These are phyloP conservation scores for Penicillium goetzii DNA, from an alignment of 495 filamentous ascomycete species.

Conservation along the genomic window DNA sequence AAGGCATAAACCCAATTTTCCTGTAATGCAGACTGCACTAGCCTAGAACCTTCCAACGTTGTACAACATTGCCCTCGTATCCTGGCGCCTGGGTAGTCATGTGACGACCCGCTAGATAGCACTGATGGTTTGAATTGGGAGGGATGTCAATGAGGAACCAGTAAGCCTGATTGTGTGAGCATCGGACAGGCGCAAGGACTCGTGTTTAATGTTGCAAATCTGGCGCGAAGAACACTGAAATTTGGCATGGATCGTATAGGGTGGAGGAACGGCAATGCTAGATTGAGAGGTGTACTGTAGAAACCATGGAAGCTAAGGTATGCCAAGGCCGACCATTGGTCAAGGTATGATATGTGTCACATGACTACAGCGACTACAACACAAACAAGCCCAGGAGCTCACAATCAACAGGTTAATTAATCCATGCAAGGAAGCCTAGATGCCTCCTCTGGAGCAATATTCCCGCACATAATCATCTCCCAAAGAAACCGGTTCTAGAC, in stretches of 20 bases:
- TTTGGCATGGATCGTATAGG: too few species aligned
- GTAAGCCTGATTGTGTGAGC: background rate
- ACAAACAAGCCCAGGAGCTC: too few species aligned
- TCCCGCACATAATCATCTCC: background rate
- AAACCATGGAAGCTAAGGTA: too few species aligned
- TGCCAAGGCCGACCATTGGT: too few species aligned
- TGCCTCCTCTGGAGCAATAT: background rate
- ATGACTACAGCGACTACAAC: too few species aligned
- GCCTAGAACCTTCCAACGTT: background rate
- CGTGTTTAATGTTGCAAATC: background rate
- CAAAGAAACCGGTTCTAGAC: background rate
- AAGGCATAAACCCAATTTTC: background rate
- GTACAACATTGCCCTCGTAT: constrained; percentile 1
- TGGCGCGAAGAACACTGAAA: background rate
- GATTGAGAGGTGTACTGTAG: too few species aligned
- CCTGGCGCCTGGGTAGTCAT: background rate
- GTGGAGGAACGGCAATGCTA: too few species aligned
- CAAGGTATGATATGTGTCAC: too few species aligned
- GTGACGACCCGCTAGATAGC: too few species aligned
- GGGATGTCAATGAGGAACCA: background rate
- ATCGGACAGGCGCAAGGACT: background rate
- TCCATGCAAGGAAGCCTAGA: background rate
- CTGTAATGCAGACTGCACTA: background rate
- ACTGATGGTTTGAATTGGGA: background rate
- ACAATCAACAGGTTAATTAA: too few species aligned